phyloP scores from a whole-genome alignment of 306 rosid species.

The Luffa acutangula region DNA sequence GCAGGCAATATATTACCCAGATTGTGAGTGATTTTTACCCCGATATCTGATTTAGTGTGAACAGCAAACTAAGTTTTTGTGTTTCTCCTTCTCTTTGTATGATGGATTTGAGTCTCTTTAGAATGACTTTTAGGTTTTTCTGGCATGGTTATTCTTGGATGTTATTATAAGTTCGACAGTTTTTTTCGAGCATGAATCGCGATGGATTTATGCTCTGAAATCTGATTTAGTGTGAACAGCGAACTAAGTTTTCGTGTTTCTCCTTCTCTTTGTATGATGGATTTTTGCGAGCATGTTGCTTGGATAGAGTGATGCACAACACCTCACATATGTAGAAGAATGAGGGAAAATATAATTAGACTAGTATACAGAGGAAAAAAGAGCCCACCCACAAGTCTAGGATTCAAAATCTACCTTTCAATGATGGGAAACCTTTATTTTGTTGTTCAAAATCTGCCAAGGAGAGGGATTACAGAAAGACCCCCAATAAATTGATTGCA shows the following conservation, averaged over 20 bases:
- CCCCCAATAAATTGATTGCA: no score
- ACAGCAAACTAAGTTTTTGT: background rate
- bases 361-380: background rate
- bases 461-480: no score
- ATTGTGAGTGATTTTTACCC: constrained; percentile 39
- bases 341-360: background rate
- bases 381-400: background rate
- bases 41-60: background rate
- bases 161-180: background rate
- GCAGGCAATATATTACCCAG: constrained; percentile 96
- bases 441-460: background rate
- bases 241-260: no score
- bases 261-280: no score
- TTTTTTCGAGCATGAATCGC: no score
- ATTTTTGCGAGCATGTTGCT: background rate
- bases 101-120: background rate
- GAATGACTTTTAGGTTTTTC: background rate
- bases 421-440: background rate
- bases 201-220: no score
- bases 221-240: no score
- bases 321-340: background rate
- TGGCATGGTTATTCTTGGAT: background rate
- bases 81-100: background rate
- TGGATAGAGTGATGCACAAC: background rate
- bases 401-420: background rate